Evolutionary conservation across 345 rosid species (phyloP), one percentile per base, ranked within the genome.

Genomic region (Brassica rapa): DNA sequence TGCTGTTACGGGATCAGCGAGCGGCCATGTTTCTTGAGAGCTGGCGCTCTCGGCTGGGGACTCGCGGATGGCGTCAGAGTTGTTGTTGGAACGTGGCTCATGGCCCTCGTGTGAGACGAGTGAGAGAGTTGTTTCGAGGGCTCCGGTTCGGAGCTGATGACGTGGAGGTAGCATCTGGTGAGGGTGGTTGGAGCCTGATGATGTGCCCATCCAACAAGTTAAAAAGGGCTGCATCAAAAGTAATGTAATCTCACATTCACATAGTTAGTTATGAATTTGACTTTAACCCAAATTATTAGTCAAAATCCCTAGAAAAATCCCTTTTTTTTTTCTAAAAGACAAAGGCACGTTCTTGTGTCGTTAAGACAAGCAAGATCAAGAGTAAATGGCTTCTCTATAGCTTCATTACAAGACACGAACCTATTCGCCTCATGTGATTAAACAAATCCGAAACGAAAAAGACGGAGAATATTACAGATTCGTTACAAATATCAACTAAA

Each of bases 11-110:
- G 25, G 0, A 0, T 70, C 76, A 8, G 83, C 82, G 65, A 89
- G 71, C 35, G 96, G 97, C 97, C 98, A 94, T 33, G 97, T 95
- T 68, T 95, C 99, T 64, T 87, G 86, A 37, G 98, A 95, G 74
- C 97, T 93, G 6, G 98, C 97, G 80, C 98, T 95, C 85, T 91
- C 98, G 8, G 98, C 88, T 62, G 98, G 98, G 19, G 99, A 95
- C 77, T 91, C 97, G 1, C 86, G 94, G 21, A 78, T 77, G 30
- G 85, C 83, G 43, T 88, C 91, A 2, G 93, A 85, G 56, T 49
- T 49, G 74, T 88, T 91, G 74, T 88, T 91, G 9, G 92, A 86
- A 68, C 90, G 81, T 27, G 81, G 76, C 61, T 71, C 76, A 8
- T 77, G 81, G 12, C 27, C 72, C 2, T 69, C 62, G 15, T 66